phyloP scores from a whole-genome alignment of 129 eudicot species.

The Flaveria linearis region DNA sequence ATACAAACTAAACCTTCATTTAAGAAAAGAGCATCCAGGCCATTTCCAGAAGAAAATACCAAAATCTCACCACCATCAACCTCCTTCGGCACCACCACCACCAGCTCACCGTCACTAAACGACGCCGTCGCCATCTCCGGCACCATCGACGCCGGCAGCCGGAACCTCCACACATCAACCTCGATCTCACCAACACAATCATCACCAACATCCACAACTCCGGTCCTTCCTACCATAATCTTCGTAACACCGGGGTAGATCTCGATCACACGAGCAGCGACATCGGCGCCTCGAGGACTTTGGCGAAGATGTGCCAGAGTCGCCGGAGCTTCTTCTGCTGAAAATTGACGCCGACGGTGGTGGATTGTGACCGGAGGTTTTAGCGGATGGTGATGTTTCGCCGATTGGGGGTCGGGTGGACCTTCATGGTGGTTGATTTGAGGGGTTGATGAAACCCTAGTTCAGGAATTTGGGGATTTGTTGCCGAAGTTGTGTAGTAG shows the following conservation, averaged over 20 bases:
- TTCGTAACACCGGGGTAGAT: constrained; percentile 87
- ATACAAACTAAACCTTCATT: constrained; percentile 93
- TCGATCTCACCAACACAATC: constrained; percentile 48
- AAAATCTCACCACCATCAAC: constrained; percentile 35
- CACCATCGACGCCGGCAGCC: constrained; percentile 62
- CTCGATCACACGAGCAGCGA: constrained; percentile 64
- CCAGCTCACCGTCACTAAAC: constrained; percentile 74
- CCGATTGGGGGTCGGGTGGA: constrained; percentile 64
- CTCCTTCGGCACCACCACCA: constrained; percentile 82
- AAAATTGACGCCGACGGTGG: constrained; percentile 28
- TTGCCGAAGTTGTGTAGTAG: too few species aligned
- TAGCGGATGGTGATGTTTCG: constrained; percentile 75
- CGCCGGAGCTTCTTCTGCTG: constrained; percentile 85
- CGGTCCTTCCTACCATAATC: constrained; percentile 49
- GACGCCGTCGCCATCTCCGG: constrained; percentile 83
- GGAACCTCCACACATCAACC: constrained; percentile 82
- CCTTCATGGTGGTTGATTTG: constrained; percentile 54
- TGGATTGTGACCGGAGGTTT: constrained; percentile 33
- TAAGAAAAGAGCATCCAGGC: constrained; percentile 83
- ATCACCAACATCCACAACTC: neutral
- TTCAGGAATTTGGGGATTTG: too few species aligned
- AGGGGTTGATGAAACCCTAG: neutral
- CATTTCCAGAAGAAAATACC: constrained; percentile 28
- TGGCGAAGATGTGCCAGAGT: constrained; percentile 93
- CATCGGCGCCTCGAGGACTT: constrained; percentile 69